These are phyloP conservation scores for Fraxinus ornus DNA, from an alignment of 305 asterid genomes.

Conservation along the genomic window DNA sequence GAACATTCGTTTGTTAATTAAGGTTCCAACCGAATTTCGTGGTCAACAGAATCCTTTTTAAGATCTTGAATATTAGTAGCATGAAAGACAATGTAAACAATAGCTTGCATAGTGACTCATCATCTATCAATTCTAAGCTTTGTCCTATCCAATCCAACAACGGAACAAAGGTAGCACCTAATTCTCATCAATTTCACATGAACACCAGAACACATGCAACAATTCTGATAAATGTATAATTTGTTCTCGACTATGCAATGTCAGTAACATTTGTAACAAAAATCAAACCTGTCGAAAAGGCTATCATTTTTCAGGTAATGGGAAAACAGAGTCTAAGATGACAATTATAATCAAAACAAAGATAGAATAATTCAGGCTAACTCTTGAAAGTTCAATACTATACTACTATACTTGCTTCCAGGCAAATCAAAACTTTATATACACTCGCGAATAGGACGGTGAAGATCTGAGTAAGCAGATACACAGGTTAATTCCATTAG, in stretches of 20 bases:
- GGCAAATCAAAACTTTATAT: constrained; percentile 49
- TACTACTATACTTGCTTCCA: constrained; percentile 36
- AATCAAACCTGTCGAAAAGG: background rate
- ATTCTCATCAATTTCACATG: background rate
- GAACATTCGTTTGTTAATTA: background rate
- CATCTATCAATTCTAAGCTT: background rate
- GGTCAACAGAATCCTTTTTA: background rate
- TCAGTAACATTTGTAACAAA: background rate
- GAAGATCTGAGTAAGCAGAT: constrained; percentile 17
- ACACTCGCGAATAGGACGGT: constrained; percentile 42
- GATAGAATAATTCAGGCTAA: background rate
- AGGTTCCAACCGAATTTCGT: background rate
- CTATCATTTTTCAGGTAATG: background rate
- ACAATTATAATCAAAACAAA: background rate
- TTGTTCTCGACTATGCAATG: background rate
- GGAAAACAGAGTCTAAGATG: background rate
- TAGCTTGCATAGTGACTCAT: background rate
- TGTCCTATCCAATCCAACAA: background rate
- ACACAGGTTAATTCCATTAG: background rate
- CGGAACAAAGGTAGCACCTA: background rate
- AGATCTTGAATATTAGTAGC: background rate
- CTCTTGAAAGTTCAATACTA: constrained; percentile 41
- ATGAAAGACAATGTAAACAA: background rate
- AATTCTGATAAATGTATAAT: background rate
- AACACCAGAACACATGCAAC: background rate